Conservation (phyloP, 768 basidiomycete genomes). For the Wakefieldia striispora region DNA sequence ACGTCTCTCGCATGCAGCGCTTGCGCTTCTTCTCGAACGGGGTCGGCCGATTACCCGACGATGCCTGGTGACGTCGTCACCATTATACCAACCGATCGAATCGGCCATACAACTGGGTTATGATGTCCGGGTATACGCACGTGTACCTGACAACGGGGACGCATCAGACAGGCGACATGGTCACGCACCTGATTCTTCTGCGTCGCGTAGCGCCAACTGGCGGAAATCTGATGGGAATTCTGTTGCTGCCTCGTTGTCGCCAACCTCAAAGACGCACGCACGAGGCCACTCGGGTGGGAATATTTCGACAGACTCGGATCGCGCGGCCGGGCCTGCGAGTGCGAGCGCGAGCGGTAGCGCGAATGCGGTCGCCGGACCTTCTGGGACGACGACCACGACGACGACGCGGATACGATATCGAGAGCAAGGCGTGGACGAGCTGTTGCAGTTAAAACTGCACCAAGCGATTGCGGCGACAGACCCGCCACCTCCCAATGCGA, state of each 20-base stretch:
- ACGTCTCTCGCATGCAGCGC: slow-evolving; percentile 74
- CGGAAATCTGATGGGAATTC: slow-evolving; percentile 19
- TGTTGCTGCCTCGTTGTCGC: background rate
- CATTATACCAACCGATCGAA: slow-evolving; percentile 81
- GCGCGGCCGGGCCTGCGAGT: slow-evolving; percentile 1
- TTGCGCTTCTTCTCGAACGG: slow-evolving; percentile 77
- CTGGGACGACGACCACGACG: slow-evolving; percentile 14
- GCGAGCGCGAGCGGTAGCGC: background rate
- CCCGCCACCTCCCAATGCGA: slow-evolving; percentile 59
- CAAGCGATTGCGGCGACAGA: slow-evolving; percentile 78
- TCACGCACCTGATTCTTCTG: slow-evolving; percentile 10
- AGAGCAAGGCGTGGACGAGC: slow-evolving; percentile 94
- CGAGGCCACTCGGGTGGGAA: slow-evolving; percentile 21
- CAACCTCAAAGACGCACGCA: slow-evolving; percentile 10
- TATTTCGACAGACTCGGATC: slow-evolving; percentile 28
- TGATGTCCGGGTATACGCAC: slow-evolving; percentile 64
- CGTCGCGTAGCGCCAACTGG: slow-evolving; percentile 17
- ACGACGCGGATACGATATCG: slow-evolving; percentile 58
- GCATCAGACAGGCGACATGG: slow-evolving; percentile 49
- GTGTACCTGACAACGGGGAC: slow-evolving; percentile 68
- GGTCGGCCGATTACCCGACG: slow-evolving; percentile 73
- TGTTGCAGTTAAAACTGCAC: slow-evolving; percentile 89
- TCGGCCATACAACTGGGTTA: slow-evolving; percentile 71
- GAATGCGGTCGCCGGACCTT: slow-evolving; percentile 12
- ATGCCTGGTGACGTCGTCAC: slow-evolving; percentile 78